These are phyloP conservation scores for Suillus sp. DNA, from an alignment of 768 basidiomycete genomes.

Conservation along the genomic window DNA sequence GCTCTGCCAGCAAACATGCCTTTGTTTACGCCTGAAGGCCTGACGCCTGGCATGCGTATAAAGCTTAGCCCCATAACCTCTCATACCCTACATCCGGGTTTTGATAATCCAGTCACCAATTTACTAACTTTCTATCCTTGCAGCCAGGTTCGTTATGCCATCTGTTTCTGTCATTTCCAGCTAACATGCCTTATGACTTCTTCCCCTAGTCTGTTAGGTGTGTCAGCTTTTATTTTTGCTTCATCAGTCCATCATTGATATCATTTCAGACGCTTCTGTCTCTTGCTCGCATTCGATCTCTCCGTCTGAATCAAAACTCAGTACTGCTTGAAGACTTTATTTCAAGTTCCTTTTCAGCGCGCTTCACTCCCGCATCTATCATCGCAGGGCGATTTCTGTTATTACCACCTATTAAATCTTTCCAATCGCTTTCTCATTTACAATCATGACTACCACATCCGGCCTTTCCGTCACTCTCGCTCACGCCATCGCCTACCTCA, in stretches of 20 bases:
- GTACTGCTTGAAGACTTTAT: constrained; percentile 17
- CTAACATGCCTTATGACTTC: constrained; percentile 18
- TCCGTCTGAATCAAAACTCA: constrained; percentile 30
- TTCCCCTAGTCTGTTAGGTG: constrained; percentile 30
- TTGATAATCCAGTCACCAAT: constrained; percentile 36
- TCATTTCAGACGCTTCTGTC: constrained; percentile 16
- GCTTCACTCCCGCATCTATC: constrained; percentile 25
- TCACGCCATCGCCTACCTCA: constrained; percentile 75
- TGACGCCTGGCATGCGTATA: constrained; percentile 23
- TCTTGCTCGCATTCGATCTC: constrained; percentile 23
- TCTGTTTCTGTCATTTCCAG: background rate
- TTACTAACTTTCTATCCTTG: constrained; percentile 16
- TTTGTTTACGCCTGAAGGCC: constrained; percentile 15
- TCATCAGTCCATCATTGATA: constrained; percentile 3
- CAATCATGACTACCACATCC: constrained; percentile 39
- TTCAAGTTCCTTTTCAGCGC: constrained; percentile 30
- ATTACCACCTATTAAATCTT: constrained; percentile 18
- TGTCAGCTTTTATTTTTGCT: constrained; percentile 6
- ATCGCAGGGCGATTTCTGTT: constrained; percentile 35
- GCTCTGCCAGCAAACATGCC: constrained; percentile 20
- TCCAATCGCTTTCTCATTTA: constrained; percentile 3
- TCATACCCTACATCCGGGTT: constrained; percentile 30
- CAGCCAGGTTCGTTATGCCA: constrained; percentile 32
- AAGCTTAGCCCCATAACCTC: constrained; percentile 18
- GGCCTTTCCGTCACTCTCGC: constrained; percentile 68